phyloP scores from a whole-genome alignment of 2,329 filamentous ascomycete species.

The Coleophoma cylindrospora region DNA sequence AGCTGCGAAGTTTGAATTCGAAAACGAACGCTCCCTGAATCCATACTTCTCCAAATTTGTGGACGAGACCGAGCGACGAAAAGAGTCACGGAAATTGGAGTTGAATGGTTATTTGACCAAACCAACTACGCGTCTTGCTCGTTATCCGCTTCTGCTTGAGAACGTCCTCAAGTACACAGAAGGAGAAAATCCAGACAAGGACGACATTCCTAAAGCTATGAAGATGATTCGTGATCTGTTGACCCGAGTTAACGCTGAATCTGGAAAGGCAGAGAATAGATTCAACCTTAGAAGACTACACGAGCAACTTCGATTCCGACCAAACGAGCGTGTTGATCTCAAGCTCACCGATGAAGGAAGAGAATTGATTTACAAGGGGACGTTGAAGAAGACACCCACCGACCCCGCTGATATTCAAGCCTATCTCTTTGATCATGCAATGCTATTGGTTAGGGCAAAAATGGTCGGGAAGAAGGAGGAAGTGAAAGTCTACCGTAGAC shows the following conservation, averaged over 20 bases:
- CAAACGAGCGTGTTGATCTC: constrained; percentile 86
- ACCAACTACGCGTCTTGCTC: constrained; percentile 87
- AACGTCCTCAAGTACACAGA: constrained; percentile 90
- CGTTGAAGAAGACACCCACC: constrained; percentile 85
- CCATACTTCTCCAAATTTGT: constrained; percentile 84
- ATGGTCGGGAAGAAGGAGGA: constrained; percentile 90
- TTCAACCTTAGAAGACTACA: constrained; percentile 93
- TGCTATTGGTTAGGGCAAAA: constrained; percentile 87
- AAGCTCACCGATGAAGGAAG: constrained; percentile 91
- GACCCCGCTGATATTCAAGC: constrained; percentile 88
- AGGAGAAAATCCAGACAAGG: constrained; percentile 81
- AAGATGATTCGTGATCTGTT: constrained; percentile 82
- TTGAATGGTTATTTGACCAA: constrained; percentile 97
- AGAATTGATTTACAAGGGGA: constrained; percentile 90
- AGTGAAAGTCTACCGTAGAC: constrained; percentile 88
- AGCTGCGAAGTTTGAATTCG: constrained; percentile 96
- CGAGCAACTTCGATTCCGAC: constrained; percentile 84
- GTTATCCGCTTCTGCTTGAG: constrained; percentile 88
- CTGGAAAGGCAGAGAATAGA: constrained; percentile 94
- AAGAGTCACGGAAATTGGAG: constrained; percentile 94
- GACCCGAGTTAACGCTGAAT: constrained; percentile 86
- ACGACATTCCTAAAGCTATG: constrained; percentile 88
- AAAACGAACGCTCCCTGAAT: constrained; percentile 88
- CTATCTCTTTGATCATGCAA: constrained; percentile 94
- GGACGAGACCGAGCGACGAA: constrained; percentile 91